Evolutionary conservation across 2,329 filamentous ascomycete species (phyloP).

Genomic region (Calonectria ilicicola): DNA sequence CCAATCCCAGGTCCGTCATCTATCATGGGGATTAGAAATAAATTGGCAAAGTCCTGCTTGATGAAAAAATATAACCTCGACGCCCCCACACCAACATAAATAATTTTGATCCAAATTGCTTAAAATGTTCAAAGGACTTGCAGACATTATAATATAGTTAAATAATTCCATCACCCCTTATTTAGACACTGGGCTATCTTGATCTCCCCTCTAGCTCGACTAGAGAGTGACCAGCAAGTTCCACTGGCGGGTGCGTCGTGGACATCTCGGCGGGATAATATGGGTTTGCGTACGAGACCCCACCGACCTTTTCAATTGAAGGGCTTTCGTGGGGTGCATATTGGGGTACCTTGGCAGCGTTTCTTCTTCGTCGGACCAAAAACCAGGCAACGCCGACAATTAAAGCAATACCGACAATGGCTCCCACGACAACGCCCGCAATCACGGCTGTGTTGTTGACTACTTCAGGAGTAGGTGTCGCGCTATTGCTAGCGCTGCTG

Average conservation of each 20-base stretch:
- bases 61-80: no score
- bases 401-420: not conserved
- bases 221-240: not conserved
- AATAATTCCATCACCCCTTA: not conserved
- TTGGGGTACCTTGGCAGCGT: not conserved
- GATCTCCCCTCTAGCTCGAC: not conserved
- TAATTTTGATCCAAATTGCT: no score
- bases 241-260: not conserved
- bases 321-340: not conserved
- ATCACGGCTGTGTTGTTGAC: not conserved
- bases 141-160: no score
- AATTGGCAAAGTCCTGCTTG: no score
- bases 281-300: not conserved
- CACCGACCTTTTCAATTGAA: not conserved
- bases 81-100: no score
- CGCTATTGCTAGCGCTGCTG: not conserved
- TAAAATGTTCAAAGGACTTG: no score
- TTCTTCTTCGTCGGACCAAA: not conserved
- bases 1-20: no score
- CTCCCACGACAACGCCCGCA: not conserved
- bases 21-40: no score
- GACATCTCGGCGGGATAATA: not conserved
- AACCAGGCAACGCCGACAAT: not conserved
- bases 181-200: not conserved
- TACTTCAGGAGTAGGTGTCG: not conserved